phyloP scores from a whole-genome alignment of 805 yeast species.

The Isabelozyma heimii region DNA sequence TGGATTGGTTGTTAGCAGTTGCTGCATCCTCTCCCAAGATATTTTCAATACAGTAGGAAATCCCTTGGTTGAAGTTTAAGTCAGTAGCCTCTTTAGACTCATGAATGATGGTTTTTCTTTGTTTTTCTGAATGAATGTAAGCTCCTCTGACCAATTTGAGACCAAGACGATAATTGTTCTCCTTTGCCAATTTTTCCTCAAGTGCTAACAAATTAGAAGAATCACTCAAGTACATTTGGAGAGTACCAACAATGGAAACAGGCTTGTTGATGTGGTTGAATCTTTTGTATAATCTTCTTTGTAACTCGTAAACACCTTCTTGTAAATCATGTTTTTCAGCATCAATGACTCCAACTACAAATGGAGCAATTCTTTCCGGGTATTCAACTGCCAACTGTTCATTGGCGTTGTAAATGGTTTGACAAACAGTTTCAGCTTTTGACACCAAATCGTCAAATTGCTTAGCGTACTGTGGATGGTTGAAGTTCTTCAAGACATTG shows the following conservation, averaged over 20 bases:
- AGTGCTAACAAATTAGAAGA: conserved; percentile 57
- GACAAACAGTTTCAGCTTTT: conserved; percentile 64
- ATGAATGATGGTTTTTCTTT: conserved; percentile 66
- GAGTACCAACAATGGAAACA: conserved; percentile 79
- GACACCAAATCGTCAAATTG: conserved; percentile 58
- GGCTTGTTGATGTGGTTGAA: conserved; percentile 63
- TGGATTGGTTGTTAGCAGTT: conserved; percentile 36
- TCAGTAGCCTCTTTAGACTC: conserved; percentile 81
- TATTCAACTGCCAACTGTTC: conserved; percentile 43
- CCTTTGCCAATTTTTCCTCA: conserved; percentile 65
- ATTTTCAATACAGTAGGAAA: conserved; percentile 57
- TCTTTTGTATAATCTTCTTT: conserved; percentile 71
- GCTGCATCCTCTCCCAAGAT: conserved; percentile 31
- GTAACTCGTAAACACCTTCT: conserved; percentile 87
- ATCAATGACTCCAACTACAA: conserved; percentile 77
- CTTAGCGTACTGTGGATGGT: conserved; percentile 38
- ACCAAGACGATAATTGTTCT: conserved; percentile 68
- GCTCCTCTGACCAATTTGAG: conserved; percentile 95
- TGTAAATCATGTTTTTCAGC: conserved; percentile 90
- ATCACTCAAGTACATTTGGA: conserved; percentile 86
- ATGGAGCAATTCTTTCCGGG: conserved; percentile 69
- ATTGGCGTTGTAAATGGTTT: conserved; percentile 55
- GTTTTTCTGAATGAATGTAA: conserved; percentile 83
- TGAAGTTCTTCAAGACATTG: conserved; percentile 61
- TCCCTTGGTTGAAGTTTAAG: conserved; percentile 66